Base-by-base conservation (phyloP, 768 basidiomycete genomes). In the Serpula lacrymans region DNA sequence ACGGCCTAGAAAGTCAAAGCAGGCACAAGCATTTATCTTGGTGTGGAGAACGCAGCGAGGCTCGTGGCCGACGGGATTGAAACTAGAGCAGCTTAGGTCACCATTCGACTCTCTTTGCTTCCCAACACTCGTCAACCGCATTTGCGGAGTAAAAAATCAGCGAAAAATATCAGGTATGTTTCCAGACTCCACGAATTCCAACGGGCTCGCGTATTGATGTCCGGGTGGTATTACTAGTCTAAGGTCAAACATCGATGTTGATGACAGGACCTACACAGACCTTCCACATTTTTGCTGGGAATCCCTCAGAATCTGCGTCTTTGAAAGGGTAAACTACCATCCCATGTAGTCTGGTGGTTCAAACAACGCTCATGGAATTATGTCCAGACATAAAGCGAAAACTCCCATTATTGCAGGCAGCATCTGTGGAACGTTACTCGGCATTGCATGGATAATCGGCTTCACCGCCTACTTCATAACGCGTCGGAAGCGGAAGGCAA, bases 371-470 rank as follows among this genome's bases (percentile, higher is more conserved):
- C 25, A 27, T 37, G 28, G 29, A 17, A 36, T 17, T 13, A 17
- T 31, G 25, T 31, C 16, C 42, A 82, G 78, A 32, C 67, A 74
- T 39, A 74, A 70, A 43, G 70, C 76, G 0, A 66, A 72, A 49
- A 82, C 80, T 6, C 80, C 81, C 24, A 71, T 81, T 43, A 71
- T 82, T 47, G 77, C 81, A 9, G 81, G 80, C 16, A 65, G 67
- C 39, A 64, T 81, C 41, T 77, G 77, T 43, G 81, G 80, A 27
- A 68, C 68, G 10, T 53, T 72, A 21, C 64, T 80, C 51, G 64
- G 65, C 37, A 41, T 78, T 20, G 72, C 66, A 9, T 46, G 45
- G 51, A 67, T 72, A 34, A 68, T 80, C 39, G 78, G 77, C 35
- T 74, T 80, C 58, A 55, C 67, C 24, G 66, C 78, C 45, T 82